Evolutionary conservation across 805 yeast genomes (phyloP), one percentile per base, ranked within the genome.

Genomic region (Wickerhamiella slavikovae): DNA sequence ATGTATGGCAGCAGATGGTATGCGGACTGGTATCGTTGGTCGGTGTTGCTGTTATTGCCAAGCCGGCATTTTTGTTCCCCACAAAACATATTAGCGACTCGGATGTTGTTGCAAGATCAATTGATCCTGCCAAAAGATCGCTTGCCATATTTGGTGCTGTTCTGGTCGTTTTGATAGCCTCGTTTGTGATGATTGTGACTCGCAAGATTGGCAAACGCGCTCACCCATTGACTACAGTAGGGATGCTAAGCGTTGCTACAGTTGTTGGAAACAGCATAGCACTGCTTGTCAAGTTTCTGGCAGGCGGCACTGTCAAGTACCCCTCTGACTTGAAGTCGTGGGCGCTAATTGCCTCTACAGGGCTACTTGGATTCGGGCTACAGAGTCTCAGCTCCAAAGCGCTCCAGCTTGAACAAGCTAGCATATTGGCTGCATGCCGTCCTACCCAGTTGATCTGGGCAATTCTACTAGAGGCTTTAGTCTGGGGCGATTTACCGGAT

Each of bases 401-500:
- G 1, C 64, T 82, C 29, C 92, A 79, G 47, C 58, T 78, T 31
- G 93, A 77, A 37, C 62, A 60, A 35, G 91, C 93, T 0, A 69
- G 80, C 3, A 62, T 76, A 33, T 78, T 82, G 0, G 61, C 83
- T 9, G 60, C 77, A 35, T 71, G 79, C 68, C 54, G 65, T 2
- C 83, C 83, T 47, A 62, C 82, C 2, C 78, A 72, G 43, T 62
- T 82, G 60, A 54, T 82, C 2, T 79, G 73, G 52, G 85, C 93
- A 0, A 54, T 79, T 12, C 34, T 75, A 19, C 71, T 83, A 68
- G 94, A 82, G 45, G 54, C 67, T 21, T 25, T 68, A 1, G 53
- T 80, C 17, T 83, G 79, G 71, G 60, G 66, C 36, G 80, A 73
- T 45, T 48, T 69, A 15, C 94, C 94, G 1, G 71, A 69, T 14